These are phyloP conservation scores for Raffaelea albimanens DNA, from an alignment of 2,329 filamentous ascomycete species.

Conservation along the genomic window DNA sequence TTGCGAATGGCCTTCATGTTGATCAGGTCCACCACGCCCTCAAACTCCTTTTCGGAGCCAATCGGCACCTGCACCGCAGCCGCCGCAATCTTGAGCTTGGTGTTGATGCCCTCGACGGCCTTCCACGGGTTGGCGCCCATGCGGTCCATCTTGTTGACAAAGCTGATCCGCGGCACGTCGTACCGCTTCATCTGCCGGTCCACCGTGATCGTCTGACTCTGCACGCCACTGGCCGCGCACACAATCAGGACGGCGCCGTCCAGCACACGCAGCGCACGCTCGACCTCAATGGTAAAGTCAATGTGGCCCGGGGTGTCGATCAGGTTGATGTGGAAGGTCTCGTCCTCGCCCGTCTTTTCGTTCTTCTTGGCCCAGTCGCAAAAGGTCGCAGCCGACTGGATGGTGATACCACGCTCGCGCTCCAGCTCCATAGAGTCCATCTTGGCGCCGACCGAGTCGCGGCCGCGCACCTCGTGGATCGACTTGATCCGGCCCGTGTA, in stretches of 20 bases:
- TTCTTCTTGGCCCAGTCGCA: slow-evolving; percentile 86
- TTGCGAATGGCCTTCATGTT: slow-evolving; percentile 91
- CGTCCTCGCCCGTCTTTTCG: slow-evolving; percentile 58
- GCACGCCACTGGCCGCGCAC: slow-evolving; percentile 92
- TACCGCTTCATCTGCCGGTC: slow-evolving; percentile 98
- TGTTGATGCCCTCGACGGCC: slow-evolving; percentile 93
- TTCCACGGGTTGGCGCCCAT: slow-evolving; percentile 99
- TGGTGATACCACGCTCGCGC: slow-evolving; percentile 96
- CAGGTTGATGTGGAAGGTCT: slow-evolving; percentile 94
- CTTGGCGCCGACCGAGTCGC: slow-evolving; percentile 92
- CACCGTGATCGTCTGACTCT: slow-evolving; percentile 96
- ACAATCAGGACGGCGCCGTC: slow-evolving; percentile 98
- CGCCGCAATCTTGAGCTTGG: slow-evolving; percentile 85
- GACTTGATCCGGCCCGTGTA: slow-evolving; percentile 95
- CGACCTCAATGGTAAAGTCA: slow-evolving; percentile 98
- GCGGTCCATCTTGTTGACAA: slow-evolving; percentile 99
- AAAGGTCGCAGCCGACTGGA: slow-evolving; percentile 95
- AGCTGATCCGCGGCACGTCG: slow-evolving; percentile 89
- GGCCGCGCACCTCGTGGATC: slow-evolving; percentile 93
- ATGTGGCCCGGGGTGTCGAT: slow-evolving; percentile 98
- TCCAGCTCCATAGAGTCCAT: slow-evolving; percentile 99
- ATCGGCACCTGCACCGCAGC: slow-evolving; percentile 94
- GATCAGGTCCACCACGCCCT: slow-evolving; percentile 87
- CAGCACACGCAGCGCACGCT: slow-evolving; percentile 85
- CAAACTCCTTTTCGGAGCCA: slow-evolving; percentile 81